phyloP scores from a whole-genome alignment of 2,329 filamentous ascomycete genomes.

The Diaporthe humulicola region DNA sequence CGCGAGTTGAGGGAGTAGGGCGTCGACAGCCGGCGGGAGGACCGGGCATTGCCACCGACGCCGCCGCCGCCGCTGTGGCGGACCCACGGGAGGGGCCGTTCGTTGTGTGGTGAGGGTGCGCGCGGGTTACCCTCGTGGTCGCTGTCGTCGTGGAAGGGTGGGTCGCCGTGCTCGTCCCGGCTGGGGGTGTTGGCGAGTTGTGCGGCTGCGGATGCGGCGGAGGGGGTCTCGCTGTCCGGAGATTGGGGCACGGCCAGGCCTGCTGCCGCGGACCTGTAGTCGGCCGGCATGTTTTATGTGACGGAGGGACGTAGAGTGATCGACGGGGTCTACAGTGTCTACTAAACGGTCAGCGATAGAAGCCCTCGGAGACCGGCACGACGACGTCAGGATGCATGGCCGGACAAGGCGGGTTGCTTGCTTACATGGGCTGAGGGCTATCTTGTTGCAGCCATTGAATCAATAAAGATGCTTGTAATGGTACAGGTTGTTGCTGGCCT shows the following conservation, averaged over 20 bases:
- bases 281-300: constrained; percentile 60
- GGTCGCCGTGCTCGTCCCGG: constrained; percentile 29
- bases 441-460: constrained; percentile 30
- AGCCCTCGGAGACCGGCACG: neutral
- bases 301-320: constrained; percentile 11
- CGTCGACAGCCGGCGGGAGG: constrained; percentile 58
- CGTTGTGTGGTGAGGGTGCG: neutral
- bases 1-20: constrained; percentile 51
- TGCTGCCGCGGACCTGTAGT: constrained; percentile 64
- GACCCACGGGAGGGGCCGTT: constrained; percentile 51
- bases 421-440: constrained; percentile 19
- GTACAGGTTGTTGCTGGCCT: neutral
- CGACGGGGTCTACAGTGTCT: constrained; percentile 18
- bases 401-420: neutral
- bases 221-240: constrained; percentile 45
- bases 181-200: constrained; percentile 41
- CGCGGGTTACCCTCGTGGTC: neutral
- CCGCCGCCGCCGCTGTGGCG: constrained; percentile 34
- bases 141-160: constrained; percentile 43
- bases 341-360: neutral
- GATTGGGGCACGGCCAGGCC: constrained; percentile 60
- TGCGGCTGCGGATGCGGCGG: constrained; percentile 49
- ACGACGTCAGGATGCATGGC: neutral
- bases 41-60: constrained; percentile 40
- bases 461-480: neutral